phyloP scores from a whole-genome alignment of 768 basidiomycete genomes.

The Termitomyces eurrhizus region DNA sequence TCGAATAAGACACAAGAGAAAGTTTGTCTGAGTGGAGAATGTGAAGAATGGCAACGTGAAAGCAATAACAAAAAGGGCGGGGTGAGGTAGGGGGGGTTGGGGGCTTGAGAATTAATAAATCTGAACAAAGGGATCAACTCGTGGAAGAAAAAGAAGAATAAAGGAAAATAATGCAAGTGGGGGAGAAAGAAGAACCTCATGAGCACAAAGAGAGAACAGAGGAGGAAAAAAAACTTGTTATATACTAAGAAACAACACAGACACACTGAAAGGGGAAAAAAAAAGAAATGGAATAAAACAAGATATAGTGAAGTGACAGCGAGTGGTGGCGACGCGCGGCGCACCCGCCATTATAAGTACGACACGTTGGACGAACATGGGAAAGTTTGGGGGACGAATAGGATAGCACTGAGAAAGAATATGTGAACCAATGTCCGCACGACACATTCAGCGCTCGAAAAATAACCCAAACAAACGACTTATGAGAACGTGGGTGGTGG shows the following conservation, averaged over 20 bases:
- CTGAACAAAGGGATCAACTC: background rate
- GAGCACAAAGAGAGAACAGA: background rate
- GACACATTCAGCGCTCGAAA: constrained; percentile 5
- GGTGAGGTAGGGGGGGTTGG: too few species aligned
- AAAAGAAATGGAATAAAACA: constrained; percentile 12
- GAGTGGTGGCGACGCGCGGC: constrained; percentile 4
- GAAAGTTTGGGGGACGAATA: background rate
- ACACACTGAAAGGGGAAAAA: constrained; percentile 6
- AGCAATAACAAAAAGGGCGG: background rate
- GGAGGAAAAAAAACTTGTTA: constrained; percentile 7
- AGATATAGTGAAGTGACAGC: constrained; percentile 13
- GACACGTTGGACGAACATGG: constrained; percentile 3
- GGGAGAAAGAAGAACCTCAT: background rate
- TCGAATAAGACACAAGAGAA: constrained; percentile 20
- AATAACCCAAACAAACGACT: constrained; percentile 10
- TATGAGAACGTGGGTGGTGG: constrained; percentile 24
- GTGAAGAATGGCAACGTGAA: constrained; percentile 10
- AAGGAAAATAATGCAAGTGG: background rate
- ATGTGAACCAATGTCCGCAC: constrained; percentile 15
- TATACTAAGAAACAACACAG: constrained; percentile 9
- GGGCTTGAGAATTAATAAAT: too few species aligned
- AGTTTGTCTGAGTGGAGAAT: background rate
- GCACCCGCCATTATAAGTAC: constrained; percentile 13
- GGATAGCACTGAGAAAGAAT: constrained; percentile 8
- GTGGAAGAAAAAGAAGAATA: background rate